Base-by-base conservation (phyloP, 2,329 filamentous ascomycete species). In the Cordyceps militaris region DNA sequence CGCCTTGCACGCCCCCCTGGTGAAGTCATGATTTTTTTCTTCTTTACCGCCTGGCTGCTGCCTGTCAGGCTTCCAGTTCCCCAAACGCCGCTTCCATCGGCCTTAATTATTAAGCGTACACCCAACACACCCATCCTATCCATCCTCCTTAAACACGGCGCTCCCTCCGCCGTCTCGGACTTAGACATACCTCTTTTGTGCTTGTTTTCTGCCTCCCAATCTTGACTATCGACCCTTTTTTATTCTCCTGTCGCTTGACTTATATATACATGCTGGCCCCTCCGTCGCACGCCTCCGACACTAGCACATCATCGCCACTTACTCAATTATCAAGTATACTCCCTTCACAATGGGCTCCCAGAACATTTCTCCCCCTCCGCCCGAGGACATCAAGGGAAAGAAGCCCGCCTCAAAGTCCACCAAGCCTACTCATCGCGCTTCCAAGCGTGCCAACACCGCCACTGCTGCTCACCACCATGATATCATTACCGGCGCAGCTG, bases 331-430 rank as follows among this genome's bases (percentile, higher is more conserved):
- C 57, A 16, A 21, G 11, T n/a, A 43, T 14, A 23, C 16, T 13
- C n/a, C 40, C 19, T 19, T 34, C 24, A 72, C 69, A 68, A 82
- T 82, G 79, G 78, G 76, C 67, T 66, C 69, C 59, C 63, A 70
- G 60, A 74, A 70, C 63, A 71, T 81, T 64, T 79, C 79, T 30
- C 81, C 79, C 57, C 79, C 79, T 63, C 79, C 80, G 14, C 74
- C 75, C 55, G 80, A 79, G 69, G 77, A 78, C 6, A 65, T 69
- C 62, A 77, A 74, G 30, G 21, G 66, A 67, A 28, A 73, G 71
- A 64, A 77, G 64, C 70, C 73, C 59, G 14, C 26, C 14, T 30
- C 16, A 21, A 81, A 80, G 63, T 67, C 74, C 19, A 70, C 76
- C 61, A 82, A 81, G 70, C 71, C 76, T 24, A 70, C 75, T 62